These are phyloP conservation scores for Calonectria honghensis DNA, from an alignment of 2,329 filamentous ascomycete species.

Conservation along the genomic window DNA sequence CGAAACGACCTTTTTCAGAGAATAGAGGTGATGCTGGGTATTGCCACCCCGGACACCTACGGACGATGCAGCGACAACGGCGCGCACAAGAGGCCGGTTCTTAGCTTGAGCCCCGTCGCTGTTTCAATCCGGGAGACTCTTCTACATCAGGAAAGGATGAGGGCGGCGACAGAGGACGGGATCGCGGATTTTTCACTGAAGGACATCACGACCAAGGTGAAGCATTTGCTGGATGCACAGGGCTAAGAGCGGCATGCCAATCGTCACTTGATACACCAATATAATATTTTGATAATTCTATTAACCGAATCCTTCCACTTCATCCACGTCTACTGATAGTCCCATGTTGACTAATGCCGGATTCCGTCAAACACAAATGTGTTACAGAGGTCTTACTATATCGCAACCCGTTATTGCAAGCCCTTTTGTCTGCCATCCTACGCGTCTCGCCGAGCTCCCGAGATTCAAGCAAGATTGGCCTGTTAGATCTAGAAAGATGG, in stretches of 20 bases:
- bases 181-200: not conserved
- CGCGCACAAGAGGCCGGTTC: not conserved
- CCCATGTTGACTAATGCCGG: not conserved
- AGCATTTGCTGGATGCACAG: constrained; percentile 6
- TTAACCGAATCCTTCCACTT: not conserved
- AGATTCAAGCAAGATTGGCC: not conserved
- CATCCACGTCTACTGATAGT: not conserved
- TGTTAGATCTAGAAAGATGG: not conserved
- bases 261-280: not conserved
- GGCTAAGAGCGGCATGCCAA: not conserved
- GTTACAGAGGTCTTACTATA: not conserved
- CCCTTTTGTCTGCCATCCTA: not conserved
- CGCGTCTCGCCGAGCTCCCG: not conserved
- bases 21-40: constrained; percentile 1
- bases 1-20: constrained; percentile 1
- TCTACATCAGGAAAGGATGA: not conserved
- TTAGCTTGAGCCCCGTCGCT: not conserved
- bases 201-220: not conserved
- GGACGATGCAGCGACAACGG: not conserved
- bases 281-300: not conserved
- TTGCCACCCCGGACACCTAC: not conserved
- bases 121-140: constrained; percentile 5
- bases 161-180: not conserved
- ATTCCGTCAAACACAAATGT: not conserved
- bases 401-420: not conserved